Evolutionary conservation across 176 grass and related monocot genomes (phyloP).

Genomic region (Juncus effusus): DNA sequence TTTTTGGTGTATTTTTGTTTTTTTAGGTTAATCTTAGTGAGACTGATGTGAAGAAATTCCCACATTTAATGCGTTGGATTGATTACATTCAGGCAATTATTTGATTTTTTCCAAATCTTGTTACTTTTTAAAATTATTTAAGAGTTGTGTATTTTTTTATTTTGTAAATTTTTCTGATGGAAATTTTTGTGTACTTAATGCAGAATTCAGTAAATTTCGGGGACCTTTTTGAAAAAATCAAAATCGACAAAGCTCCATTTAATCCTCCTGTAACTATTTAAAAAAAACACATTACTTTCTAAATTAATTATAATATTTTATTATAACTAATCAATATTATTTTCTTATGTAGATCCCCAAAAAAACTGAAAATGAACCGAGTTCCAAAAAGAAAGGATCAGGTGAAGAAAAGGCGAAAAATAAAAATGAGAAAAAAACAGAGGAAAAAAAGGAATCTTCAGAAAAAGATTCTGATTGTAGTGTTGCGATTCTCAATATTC

Average conservation of each 20-base stretch:
- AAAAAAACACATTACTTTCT: not conserved
- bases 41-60: slow-evolving; percentile 45
- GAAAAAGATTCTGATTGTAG: slow-evolving; percentile 83
- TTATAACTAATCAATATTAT: too few species aligned
- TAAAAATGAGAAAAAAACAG: slow-evolving; percentile 45
- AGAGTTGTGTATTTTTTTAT: slow-evolving; percentile 6
- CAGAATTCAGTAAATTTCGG: slow-evolving; percentile 76
- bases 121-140: slow-evolving; percentile 14
- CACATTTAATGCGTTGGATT: slow-evolving; percentile 77
- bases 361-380: too few species aligned
- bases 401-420: slow-evolving; percentile 46
- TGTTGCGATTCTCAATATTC: slow-evolving; percentile 79
- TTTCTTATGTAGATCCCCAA: too few species aligned
- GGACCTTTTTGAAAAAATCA: slow-evolving; percentile 50
- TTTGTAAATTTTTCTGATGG: slow-evolving; percentile 15
- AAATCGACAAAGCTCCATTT: slow-evolving; percentile 53
- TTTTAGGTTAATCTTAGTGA: slow-evolving; percentile 41
- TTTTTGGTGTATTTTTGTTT: slow-evolving; percentile 15
- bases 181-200: slow-evolving; percentile 21
- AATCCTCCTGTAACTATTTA: slow-evolving; percentile 34
- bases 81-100: slow-evolving; percentile 84
- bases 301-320: too few species aligned
- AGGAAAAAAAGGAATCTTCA: slow-evolving; percentile 63
- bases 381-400: slow-evolving; percentile 40
- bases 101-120: slow-evolving; percentile 6